Evolutionary conservation across 768 basidiomycete genomes (phyloP).

Genomic region (Lactarius pseudohatsudake): DNA sequence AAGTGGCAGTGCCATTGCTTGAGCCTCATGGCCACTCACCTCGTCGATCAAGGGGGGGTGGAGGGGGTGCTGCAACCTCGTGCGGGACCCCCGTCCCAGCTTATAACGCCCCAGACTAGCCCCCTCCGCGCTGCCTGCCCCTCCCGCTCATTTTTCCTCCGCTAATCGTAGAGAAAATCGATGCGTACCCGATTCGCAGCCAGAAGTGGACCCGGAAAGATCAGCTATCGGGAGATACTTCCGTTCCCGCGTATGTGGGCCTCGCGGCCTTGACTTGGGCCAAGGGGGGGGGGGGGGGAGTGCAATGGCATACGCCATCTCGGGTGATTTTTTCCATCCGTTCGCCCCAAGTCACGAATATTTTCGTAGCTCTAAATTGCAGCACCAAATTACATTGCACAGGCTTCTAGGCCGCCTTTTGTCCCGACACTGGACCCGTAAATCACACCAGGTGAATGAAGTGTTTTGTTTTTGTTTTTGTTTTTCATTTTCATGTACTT

Average conservation of each 20-base stretch:
- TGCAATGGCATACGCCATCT: not conserved
- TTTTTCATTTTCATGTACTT: not conserved
- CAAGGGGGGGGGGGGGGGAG: not conserved
- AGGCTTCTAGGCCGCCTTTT: not conserved
- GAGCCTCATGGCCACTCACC: not conserved
- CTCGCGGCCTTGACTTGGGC: not conserved
- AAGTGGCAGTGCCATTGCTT: not conserved
- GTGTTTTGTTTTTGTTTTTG: too few species aligned
- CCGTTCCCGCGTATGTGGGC: not conserved
- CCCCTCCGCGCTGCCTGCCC: not conserved
- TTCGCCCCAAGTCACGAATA: not conserved
- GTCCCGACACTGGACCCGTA: not conserved
- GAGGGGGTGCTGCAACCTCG: conserved; percentile 1
- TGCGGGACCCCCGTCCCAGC: not conserved
- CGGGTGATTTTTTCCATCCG: not conserved
- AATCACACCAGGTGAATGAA: not conserved
- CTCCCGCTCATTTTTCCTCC: not conserved
- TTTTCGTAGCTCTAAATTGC: not conserved
- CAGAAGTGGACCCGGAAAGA: not conserved
- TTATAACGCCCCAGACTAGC: conserved; percentile 6
- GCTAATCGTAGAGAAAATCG: not conserved
- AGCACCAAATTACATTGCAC: not conserved
- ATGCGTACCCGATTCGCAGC: not conserved
- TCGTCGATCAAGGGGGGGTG: not conserved
- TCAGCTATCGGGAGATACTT: not conserved